Percentiles rank a stretch among this genome's conserved stretches.
Conservation (phyloP, 2,329 filamentous ascomycete genomes). For the Cladosporium sp. region DNA sequence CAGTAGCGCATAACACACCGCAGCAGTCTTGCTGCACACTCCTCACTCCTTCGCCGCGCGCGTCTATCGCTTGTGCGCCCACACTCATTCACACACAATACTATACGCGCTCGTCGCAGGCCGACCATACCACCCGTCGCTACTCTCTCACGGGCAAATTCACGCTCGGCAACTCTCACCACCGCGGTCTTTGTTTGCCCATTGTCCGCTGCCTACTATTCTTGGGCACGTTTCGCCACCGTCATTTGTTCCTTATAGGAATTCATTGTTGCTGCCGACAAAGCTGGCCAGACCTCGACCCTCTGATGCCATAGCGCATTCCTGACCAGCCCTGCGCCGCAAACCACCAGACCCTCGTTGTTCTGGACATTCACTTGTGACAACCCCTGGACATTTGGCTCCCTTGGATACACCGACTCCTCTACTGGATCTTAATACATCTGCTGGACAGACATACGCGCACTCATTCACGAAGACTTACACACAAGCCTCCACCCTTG, state of each 20-base stretch:
- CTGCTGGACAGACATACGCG: constrained; percentile 19
- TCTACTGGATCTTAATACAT: neutral
- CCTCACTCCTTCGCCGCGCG: constrained; percentile 17
- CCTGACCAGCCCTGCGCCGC: constrained; percentile 14
- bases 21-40: neutral
- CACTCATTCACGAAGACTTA: neutral
- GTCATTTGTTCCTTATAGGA: constrained; percentile 5
- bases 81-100: constrained; percentile 4
- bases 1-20: neutral
- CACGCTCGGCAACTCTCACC: constrained; percentile 9
- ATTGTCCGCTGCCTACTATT: constrained; percentile 16
- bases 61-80: constrained; percentile 13
- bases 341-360: constrained; percentile 12
- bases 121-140: constrained; percentile 1
- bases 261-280: constrained; percentile 19
- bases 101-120: constrained; percentile 17
- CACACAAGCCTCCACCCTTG: neutral
- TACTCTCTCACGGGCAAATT: constrained; percentile 4
- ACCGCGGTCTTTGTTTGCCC: constrained; percentile 3
- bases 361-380: neutral
- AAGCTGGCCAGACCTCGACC: constrained; percentile 8
- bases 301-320: constrained; percentile 20
- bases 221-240: constrained; percentile 6
- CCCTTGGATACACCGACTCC: neutral
- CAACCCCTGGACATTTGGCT: neutral